phyloP scores from a whole-genome alignment of 2,329 filamentous ascomycete genomes.

The Graphilbum fragrans region DNA sequence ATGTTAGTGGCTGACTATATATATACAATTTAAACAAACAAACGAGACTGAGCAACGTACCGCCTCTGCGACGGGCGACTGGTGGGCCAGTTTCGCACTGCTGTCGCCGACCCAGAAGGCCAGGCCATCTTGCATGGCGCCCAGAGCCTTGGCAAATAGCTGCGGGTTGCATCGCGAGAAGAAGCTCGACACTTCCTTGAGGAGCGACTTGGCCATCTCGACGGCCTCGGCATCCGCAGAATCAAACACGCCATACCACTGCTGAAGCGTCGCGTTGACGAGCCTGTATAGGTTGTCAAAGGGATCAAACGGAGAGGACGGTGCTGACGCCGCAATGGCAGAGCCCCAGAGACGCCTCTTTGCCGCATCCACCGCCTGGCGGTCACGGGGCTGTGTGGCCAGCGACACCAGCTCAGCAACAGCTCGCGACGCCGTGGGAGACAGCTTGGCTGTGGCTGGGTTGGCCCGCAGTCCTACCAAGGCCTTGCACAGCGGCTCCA shows the following conservation, averaged over 20 bases:
- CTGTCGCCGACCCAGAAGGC: slow-evolving; percentile 52
- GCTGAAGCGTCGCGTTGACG: slow-evolving; percentile 36
- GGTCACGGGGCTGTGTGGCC: slow-evolving; percentile 45
- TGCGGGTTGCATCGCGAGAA: slow-evolving; percentile 34
- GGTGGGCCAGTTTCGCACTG: slow-evolving; percentile 27
- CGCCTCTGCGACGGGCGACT: slow-evolving; percentile 24
- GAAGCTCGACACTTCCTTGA: slow-evolving; percentile 41
- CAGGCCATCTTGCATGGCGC: slow-evolving; percentile 49
- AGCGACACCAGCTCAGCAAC: slow-evolving; percentile 29
- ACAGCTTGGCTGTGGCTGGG: slow-evolving; percentile 9
- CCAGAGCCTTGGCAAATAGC: slow-evolving; percentile 42
- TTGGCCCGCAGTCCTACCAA: slow-evolving; percentile 26
- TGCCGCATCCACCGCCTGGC: slow-evolving; percentile 52
- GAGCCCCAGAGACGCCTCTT: slow-evolving; percentile 56
- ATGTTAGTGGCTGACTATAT: too few relatives aligned
- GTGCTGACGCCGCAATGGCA: slow-evolving; percentile 21
- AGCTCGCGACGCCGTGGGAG: slow-evolving; percentile 20
- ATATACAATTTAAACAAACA: too few relatives aligned
- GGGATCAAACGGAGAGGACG: slow-evolving; percentile 40
- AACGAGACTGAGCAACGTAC: slow-evolving; percentile 24
- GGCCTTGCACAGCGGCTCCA: slow-evolving; percentile 57
- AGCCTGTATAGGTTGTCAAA: slow-evolving; percentile 56
- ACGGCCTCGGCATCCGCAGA: slow-evolving; percentile 11
- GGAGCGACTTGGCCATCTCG: slow-evolving; percentile 28
- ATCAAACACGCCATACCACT: slow-evolving; percentile 33